A percentile compares a stretch with the other conserved stretches of the same genome.
Conservation (phyloP, 805 yeast genomes). For the Barnettozyma botsteinii region DNA sequence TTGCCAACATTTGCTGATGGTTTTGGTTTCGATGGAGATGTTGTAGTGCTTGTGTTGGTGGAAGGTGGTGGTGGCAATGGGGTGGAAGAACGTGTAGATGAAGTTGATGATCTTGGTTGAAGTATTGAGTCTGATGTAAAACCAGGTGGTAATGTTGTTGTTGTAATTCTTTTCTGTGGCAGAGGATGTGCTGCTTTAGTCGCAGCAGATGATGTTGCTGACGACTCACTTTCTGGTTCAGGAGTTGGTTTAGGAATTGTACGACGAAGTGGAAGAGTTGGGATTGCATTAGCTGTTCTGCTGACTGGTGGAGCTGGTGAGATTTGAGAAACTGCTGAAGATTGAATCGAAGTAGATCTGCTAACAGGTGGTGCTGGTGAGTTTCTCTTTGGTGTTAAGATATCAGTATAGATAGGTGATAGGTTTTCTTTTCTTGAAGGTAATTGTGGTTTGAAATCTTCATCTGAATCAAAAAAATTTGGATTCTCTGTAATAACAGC, state of each 20-base stretch:
- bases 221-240: too few relatives aligned
- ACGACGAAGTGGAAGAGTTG: constrained; percentile 3
- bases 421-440: constrained; percentile 12
- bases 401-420: constrained; percentile 10
- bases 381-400: constrained; percentile 19
- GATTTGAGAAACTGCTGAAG: constrained; percentile 2
- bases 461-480: constrained; percentile 19
- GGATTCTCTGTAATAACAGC: constrained; percentile 8
- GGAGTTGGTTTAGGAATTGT: background rate
- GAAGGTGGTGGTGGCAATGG: constrained; percentile 15
- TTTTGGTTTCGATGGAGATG: constrained; percentile 12
- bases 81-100: constrained; percentile 16
- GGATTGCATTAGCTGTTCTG: background rate
- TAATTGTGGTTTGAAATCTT: constrained; percentile 15
- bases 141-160: constrained; percentile 31
- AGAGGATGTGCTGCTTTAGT: constrained; percentile 25
- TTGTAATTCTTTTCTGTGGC: constrained; percentile 3
- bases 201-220: constrained; percentile 2
- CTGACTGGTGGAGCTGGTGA: constrained; percentile 8
- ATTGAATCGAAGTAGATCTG: constrained; percentile 4
- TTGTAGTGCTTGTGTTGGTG: constrained; percentile 10
- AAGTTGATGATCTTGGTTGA: constrained; percentile 29
- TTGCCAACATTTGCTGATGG: too few relatives aligned
- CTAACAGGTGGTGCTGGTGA: constrained; percentile 15
- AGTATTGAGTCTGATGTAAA: constrained; percentile 28